Base-by-base conservation (phyloP, 179 eudicot species). In the Heliamphora pulchella region DNA sequence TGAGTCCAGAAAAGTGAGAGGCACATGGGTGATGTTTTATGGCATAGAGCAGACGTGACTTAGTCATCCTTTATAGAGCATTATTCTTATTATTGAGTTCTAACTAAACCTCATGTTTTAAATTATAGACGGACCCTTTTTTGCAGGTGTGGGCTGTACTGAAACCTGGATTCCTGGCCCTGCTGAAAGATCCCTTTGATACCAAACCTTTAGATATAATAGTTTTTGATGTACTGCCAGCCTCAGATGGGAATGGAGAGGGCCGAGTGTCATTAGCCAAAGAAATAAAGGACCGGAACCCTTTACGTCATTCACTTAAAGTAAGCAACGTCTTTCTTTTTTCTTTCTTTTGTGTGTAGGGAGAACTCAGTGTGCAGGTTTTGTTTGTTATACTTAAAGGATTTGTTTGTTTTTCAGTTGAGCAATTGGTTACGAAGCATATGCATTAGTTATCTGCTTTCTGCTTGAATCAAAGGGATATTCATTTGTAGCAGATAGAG, bases 141-240 rank as follows among this genome's bases (percentile, higher is more conserved):
- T 64, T 79, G 80, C 86, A 96, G 99, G 99, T 94, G 6, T 96
- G 99, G 99, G 99, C 97, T 81, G 99, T 96, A 58, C 86, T 96
- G 57, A 96, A 94, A 86, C 98, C 99, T 86, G 99, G 99, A 70
- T 96, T 94, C 82, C 81, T 96, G 88, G 98, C 97, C 82, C 89
- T 96, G 75, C 87, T 96, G 51, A 93, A 90, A 89, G 94, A 92
- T 84, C 99, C 98, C 76, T 89, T 89, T 78, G 97, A 91, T 78
- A 82, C 89, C 71, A 84, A 83, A 78, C 97, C 89, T 47, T 83
- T 96, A 82, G 99, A 96, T 80, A 96, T 96, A 54, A 85, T 96
- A 75, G 90, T 96, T 59, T 96, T 96, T 83, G 97, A 96, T 90
- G 88, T 92, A 57, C 87, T 94, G 75, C 98, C 97, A 72, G 83